Evolutionary conservation across 345 rosid species (phyloP), one percentile per base, ranked within the genome.

Genomic region (Xanthoceras sorbifolium): DNA sequence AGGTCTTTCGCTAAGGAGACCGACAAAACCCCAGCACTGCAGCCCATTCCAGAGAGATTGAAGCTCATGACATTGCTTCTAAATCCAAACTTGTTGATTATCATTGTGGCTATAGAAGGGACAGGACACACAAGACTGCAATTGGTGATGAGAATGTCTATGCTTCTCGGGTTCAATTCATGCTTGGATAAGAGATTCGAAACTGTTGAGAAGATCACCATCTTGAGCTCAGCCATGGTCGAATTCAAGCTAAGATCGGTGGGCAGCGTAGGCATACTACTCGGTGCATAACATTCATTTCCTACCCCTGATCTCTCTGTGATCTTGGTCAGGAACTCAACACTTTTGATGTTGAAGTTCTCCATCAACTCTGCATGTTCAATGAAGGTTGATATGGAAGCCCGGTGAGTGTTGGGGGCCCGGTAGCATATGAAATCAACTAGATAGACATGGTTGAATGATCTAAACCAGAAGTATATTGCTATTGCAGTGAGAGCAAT

Each of bases 31-130:
- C 86, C 81, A 5, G 82, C 84, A 57, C 85, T 84, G 65, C 87
- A 87, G 3, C 87, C 87, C 87, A 87, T 87, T 44, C 89, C 87
- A 0, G 83, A 72, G 50, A 87, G 83, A 68, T 82, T 79, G 50
- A 66, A 80, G 54, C 81, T 44, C 70, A 73, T 87, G 4, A 87
- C 74, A 23, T 83, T 73, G 59, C 81, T 72, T 78, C 81, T 63
- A 28, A 82, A 52, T 23, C 82, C 85, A 81, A 82, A 82, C 1
- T 64, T 76, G 38, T 81, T 84, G 3, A 81, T 69, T 2, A 78
- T 61, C 38, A 79, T 60, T 25, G 81, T 3, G 0, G 82, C 28
- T 18, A 84, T 12, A 5, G 86, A 81, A 4, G 84, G 86, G 15
- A 69, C 68, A 8, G 82, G 64, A 0, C 84, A 25, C 11, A 78